Conservation (phyloP, 371 early-diverging fungal genomes). For the Umbelopsis sp. region DNA sequence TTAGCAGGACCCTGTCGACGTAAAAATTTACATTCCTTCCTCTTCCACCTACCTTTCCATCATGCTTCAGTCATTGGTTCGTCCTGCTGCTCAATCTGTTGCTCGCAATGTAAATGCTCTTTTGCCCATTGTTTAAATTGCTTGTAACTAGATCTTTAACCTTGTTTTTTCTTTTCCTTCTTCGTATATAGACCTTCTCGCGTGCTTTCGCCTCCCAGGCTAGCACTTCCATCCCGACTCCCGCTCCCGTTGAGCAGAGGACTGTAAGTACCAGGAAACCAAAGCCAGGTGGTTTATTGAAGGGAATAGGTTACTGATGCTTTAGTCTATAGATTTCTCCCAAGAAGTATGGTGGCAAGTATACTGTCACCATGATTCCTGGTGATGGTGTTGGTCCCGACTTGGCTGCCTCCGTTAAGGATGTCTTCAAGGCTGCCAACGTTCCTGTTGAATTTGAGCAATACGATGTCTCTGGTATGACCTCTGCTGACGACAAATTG, state of each 20-base stretch:
- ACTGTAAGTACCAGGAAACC: conserved; percentile 31
- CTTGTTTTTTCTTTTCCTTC: too few species aligned
- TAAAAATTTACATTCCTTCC: conserved; percentile 10
- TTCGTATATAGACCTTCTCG: conserved; percentile 23
- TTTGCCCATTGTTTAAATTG: not conserved
- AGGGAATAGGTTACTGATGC: too few species aligned
- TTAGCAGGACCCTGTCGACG: conserved; percentile 12
- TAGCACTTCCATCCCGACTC: conserved; percentile 42
- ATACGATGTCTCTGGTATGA: conserved; percentile 90
- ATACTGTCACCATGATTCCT: conserved; percentile 96
- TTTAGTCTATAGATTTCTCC: not conserved
- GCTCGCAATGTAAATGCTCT: conserved; percentile 7
- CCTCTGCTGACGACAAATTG: conserved; percentile 68
- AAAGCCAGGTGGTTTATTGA: too few species aligned
- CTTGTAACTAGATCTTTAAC: not conserved
- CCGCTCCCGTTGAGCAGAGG: conserved; percentile 52
- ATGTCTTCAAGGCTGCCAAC: conserved; percentile 88
- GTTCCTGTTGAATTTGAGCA: conserved; percentile 96
- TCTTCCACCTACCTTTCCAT: conserved; percentile 2
- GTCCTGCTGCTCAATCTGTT: conserved; percentile 9
- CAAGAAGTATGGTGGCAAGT: conserved; percentile 84
- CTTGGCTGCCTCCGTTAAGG: conserved; percentile 86
- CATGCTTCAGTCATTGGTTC: conserved; percentile 15
- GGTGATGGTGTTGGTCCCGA: conserved; percentile 98
- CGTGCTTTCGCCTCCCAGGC: conserved; percentile 47